Base-by-base conservation (phyloP, 805 yeast genomes). In the Ogataea philodendri region DNA sequence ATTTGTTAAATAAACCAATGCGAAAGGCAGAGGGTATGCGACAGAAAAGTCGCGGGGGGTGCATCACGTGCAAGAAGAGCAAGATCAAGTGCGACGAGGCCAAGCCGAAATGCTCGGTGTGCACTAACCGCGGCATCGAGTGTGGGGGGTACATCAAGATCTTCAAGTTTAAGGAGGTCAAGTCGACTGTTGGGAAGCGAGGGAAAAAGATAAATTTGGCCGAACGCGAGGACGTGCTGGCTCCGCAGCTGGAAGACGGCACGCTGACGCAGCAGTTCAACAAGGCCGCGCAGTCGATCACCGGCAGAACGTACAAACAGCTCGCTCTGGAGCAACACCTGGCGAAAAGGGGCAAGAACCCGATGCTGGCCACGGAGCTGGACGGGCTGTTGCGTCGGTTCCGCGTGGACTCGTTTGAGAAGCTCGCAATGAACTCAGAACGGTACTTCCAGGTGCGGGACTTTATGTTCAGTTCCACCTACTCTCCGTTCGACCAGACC, bases 41-140 rank as follows among this genome's bases (percentile, higher is more conserved):
- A 15, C 23, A 39, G 5, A 45, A 42, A 24, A 45, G 46, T 29
- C 35, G 51, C 6, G 27, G 48, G 13, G 72, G 70, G 2, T 67
- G 72, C 40, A 37, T 60, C 23, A 66, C 71, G 2, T 67, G 71
- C 51, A 67, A 66, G 38, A 53, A 50, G 39, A 55, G 57, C 35
- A 52, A 70, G 25, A 45, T 65, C 27, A 66, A 66, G 42, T 67
- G 72, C 46, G 72, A 67, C 42, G 70, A 67, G 45, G 52, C 61
- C 15, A 65, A 65, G 37, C 72, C 71, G 1, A 44, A 46, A 15
- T 67, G 71, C 30, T 33, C 48, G 23, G 66, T 62, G 24, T 67
- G 71, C 42, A 40, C 60, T 27, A 65, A 67, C 7, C 39, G 39
- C 18, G 42, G 43, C 6, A 21, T 47, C 3, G 16, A 18, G 9